Evolutionary conservation across 768 basidiomycete genomes (phyloP), one percentile per base, ranked within the genome.

Genomic region (Podaxis sp.): DNA sequence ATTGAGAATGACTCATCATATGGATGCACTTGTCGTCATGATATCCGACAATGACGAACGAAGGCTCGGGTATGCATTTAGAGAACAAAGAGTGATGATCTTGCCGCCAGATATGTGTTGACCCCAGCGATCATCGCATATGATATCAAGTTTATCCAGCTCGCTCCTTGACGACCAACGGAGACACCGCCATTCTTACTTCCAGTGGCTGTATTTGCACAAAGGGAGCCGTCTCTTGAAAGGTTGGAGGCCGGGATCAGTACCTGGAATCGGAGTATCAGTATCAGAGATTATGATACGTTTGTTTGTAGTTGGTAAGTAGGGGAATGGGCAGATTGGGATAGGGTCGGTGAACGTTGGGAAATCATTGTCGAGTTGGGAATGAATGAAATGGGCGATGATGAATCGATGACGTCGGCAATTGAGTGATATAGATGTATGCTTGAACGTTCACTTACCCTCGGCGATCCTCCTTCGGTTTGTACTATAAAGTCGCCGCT

Each of bases 401-500:
- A n/a, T 13, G 41, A 44, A 4, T 24, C n/a, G 57, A 58, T 58
- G 57, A 58, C 57, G 57, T 58, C 30, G 36, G 44, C 10, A 20
- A 20, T 36, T 26, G n/a, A 10, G 22, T 15, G 22, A 17, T 17
- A 49, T 58, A 24, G 13, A 11, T 24, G 15, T 28, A 38, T 51
- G 22, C 6, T 26, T 26, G 15, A 28, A 4, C n/a, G 15, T 33
- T 8, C 10, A 40, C 79, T 53, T 37, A 73, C 72, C 74, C 76
- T 77, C 15, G 86, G 85, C 74, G 78, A 76, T 28, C 85, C 86
- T 52, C 68, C 72, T 26, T 72, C 67, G 17, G 79, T 78, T 22
- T 62, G 65, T 11, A 81, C 73, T 28, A 62, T 69, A 56, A 85
- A 69, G 12, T 77, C 78, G 4, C 84, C 86, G 24, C 75, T 73